Conservation (phyloP, 164 flowering plant genomes). For the Vitis riparia region DNA sequence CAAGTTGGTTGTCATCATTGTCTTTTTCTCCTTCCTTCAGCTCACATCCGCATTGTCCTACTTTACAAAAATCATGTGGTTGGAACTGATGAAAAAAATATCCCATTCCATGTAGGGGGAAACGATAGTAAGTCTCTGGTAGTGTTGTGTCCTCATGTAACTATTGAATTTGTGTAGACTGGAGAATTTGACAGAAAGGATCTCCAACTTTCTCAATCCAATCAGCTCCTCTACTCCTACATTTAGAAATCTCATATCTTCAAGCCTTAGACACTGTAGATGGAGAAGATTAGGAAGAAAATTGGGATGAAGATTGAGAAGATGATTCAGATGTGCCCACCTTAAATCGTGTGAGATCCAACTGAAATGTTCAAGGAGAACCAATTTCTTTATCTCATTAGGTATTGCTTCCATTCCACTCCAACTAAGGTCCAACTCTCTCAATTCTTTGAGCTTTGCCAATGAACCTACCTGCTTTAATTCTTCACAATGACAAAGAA, state of each 20-base stretch:
- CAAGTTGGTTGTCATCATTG: not conserved
- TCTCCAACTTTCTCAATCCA: not conserved
- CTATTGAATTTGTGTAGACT: not conserved
- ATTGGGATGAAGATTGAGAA: not conserved
- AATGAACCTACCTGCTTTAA: too few relatives aligned
- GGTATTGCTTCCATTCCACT: not conserved
- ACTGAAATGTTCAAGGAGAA: too few relatives aligned
- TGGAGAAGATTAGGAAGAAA: not conserved
- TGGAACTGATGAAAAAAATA: not conserved
- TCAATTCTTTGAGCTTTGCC: too few relatives aligned
- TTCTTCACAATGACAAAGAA: not conserved
- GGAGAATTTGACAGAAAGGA: not conserved
- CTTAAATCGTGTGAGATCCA: too few relatives aligned
- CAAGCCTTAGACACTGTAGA: not conserved
- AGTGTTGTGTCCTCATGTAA: not conserved
- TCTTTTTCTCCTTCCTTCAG: not conserved
- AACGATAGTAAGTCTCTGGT: not conserved
- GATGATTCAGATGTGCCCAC: not conserved
- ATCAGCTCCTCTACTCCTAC: not conserved
- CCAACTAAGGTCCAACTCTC: too few relatives aligned
- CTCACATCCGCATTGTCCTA: not conserved
- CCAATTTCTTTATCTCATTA: not conserved
- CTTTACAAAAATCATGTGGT: too few relatives aligned
- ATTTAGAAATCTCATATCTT: not conserved
- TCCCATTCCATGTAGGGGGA: not conserved